phyloP scores from a whole-genome alignment of 345 rosid species.

The Eucalyptus camaldulensis region DNA sequence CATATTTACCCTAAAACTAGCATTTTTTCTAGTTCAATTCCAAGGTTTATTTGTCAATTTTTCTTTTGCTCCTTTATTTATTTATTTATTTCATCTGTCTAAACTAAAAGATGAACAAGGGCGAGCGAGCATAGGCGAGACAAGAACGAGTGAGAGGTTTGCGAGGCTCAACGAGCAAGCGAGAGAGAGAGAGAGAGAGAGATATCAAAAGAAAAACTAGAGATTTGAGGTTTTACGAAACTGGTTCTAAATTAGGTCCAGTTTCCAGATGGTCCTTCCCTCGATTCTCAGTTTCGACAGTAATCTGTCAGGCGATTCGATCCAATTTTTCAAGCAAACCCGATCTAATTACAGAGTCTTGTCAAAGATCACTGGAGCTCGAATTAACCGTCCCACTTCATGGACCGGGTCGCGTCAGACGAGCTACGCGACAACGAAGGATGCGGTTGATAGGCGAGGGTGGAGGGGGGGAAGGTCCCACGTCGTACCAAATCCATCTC shows the following conservation, averaged over 20 bases:
- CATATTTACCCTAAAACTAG: too few relatives aligned
- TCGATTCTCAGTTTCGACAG: not conserved
- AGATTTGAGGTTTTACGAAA: not conserved
- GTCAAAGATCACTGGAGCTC: not conserved
- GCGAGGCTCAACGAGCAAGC: too few relatives aligned
- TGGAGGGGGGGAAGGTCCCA: not conserved
- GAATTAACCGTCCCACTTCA: not conserved
- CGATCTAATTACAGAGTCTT: not conserved
- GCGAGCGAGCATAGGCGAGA: too few relatives aligned
- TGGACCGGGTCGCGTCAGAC: not conserved
- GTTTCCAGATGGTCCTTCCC: not conserved
- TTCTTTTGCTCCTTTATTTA: too few relatives aligned
- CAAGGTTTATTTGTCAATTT: too few relatives aligned
- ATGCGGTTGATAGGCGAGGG: not conserved
- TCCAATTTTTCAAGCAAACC: too few relatives aligned
- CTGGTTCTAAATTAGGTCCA: not conserved
- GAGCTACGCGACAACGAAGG: not conserved
- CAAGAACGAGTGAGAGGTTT: too few relatives aligned
- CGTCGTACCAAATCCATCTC: not conserved
- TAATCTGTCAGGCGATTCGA: not conserved
- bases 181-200: not conserved
- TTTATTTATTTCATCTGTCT: too few relatives aligned
- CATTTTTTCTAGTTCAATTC: accelerated
- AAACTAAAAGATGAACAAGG: not conserved
- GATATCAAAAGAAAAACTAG: not conserved